phyloP scores from a whole-genome alignment of 2,329 filamentous ascomycete species.

The Arthrobotrys pseudoclavata region DNA sequence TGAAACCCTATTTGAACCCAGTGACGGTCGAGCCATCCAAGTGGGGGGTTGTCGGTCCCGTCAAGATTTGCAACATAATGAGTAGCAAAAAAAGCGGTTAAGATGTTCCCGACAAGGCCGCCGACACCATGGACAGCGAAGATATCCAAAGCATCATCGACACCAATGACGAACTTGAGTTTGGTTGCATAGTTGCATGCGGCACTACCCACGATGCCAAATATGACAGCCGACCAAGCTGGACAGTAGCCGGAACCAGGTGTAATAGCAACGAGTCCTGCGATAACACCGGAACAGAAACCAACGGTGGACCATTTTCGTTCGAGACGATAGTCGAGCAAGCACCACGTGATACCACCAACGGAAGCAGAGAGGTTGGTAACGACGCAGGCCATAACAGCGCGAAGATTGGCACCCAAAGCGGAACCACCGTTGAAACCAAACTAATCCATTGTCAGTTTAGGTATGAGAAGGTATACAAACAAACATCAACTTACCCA shows the following conservation, averaged over 20 bases:
- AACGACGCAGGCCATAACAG: constrained; percentile 86
- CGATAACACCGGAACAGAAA: constrained; percentile 91
- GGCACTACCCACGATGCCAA: constrained; percentile 80
- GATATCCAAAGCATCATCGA: constrained; percentile 90
- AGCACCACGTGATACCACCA: constrained; percentile 88
- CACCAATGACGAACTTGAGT: constrained; percentile 83
- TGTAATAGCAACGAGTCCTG: constrained; percentile 88
- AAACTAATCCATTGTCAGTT: constrained; percentile 68
- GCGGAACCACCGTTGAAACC: constrained; percentile 93
- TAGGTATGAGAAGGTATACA: neutral
- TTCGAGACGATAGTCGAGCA: constrained; percentile 89
- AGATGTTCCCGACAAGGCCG: constrained; percentile 82
- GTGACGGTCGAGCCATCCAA: constrained; percentile 86
- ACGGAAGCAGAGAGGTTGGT: constrained; percentile 88
- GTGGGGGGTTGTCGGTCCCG: constrained; percentile 74
- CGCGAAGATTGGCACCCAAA: constrained; percentile 82
- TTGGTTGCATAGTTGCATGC: constrained; percentile 92
- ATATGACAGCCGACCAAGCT: constrained; percentile 84
- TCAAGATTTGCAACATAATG: constrained; percentile 87
- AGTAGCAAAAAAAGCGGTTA: constrained; percentile 86
- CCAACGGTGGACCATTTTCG: constrained; percentile 93
- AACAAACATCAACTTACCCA: constrained; percentile 69
- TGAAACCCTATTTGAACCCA: constrained; percentile 88
- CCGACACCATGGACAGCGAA: constrained; percentile 86
- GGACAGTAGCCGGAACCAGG: constrained; percentile 83